phyloP scores from a whole-genome alignment of 208 protist species.

The Balamuthia mandrillaris region DNA sequence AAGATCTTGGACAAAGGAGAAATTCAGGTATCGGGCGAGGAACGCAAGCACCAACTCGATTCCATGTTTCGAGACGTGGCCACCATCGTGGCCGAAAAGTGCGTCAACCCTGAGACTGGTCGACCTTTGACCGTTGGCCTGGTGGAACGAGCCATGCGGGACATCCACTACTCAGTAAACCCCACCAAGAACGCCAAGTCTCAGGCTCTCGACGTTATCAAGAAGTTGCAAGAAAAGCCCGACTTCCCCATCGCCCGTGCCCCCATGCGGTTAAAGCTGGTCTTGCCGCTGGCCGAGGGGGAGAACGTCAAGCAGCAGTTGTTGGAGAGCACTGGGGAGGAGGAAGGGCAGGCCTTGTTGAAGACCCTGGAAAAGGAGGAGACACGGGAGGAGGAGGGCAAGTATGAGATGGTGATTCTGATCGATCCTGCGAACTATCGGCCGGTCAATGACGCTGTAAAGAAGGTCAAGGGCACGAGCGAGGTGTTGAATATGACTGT shows the following conservation, averaged over 20 bases:
- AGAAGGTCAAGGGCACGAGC: slow-evolving; percentile 39
- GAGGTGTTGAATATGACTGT: slow-evolving; percentile 62
- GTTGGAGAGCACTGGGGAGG: slow-evolving; percentile 19
- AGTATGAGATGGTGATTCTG: slow-evolving; percentile 53
- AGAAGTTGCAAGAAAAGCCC: slow-evolving; percentile 72
- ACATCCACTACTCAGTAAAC: slow-evolving; percentile 87
- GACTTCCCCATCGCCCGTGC: slow-evolving; percentile 87
- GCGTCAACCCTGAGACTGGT: slow-evolving; percentile 75
- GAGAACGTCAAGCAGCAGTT: slow-evolving; percentile 35
- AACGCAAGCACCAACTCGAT: slow-evolving; percentile 87
- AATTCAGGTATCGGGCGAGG: slow-evolving; percentile 93
- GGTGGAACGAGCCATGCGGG: slow-evolving; percentile 90
- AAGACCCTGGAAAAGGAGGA: slow-evolving; percentile 44
- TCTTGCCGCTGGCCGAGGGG: slow-evolving; percentile 53
- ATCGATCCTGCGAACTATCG: slow-evolving; percentile 65
- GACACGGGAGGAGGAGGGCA: slow-evolving; percentile 37
- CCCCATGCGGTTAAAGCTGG: slow-evolving; percentile 87
- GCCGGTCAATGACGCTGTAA: slow-evolving; percentile 54
- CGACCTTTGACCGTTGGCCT: slow-evolving; percentile 71
- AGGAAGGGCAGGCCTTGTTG: slow-evolving; percentile 35
- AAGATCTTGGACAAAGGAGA: slow-evolving; percentile 92
- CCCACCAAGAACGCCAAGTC: slow-evolving; percentile 81
- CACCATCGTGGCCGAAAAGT: slow-evolving; percentile 91
- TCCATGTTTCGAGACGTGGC: slow-evolving; percentile 92
- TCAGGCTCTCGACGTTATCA: slow-evolving; percentile 72